A percentile compares a stretch with the other conserved stretches of the same genome.
These are phyloP conservation scores for Fulvia fulva DNA, from an alignment of 2,329 filamentous ascomycete species.

Conservation along the genomic window DNA sequence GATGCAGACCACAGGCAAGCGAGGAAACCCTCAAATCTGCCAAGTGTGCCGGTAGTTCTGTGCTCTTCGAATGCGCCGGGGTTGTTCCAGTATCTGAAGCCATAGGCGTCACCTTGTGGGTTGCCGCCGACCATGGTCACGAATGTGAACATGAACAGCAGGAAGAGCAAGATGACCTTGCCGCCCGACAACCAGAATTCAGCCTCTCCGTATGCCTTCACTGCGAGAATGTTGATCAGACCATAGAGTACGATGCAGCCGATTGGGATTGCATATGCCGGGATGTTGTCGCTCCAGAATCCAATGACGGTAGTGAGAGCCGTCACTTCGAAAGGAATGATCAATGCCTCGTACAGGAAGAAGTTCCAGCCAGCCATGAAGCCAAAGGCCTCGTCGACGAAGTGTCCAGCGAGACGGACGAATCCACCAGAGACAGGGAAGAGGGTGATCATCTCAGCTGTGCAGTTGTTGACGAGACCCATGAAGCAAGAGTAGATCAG, in stretches of 20 bases:
- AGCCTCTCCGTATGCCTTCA: conserved; percentile 44
- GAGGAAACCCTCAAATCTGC: conserved; percentile 36
- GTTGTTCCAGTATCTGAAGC: conserved; percentile 42
- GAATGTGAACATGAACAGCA: conserved; percentile 31
- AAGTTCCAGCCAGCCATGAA: conserved; percentile 44
- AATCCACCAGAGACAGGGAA: conserved; percentile 63
- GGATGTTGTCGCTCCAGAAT: conserved; percentile 44
- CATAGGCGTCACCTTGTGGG: conserved; percentile 35
- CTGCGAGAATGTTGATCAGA: conserved; percentile 41
- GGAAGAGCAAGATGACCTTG: conserved; percentile 33
- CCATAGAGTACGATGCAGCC: conserved; percentile 35
- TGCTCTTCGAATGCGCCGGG: conserved; percentile 33
- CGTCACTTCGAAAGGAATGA: conserved; percentile 53
- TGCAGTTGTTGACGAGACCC: conserved; percentile 60
- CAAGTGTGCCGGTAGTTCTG: conserved; percentile 27
- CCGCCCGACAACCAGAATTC: conserved; percentile 52
- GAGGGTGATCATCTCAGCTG: conserved; percentile 62
- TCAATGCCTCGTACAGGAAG: conserved; percentile 36
- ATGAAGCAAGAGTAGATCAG: conserved; percentile 54
- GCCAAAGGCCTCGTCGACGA: conserved; percentile 60
- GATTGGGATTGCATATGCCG: conserved; percentile 38
- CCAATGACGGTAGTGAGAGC: conserved; percentile 40
- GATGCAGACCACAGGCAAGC: conserved; percentile 38
- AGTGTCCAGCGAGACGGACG: conserved; percentile 60
- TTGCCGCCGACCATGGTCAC: conserved; percentile 35